Base-by-base conservation (phyloP, 1,284 basidiomycete species). In the Irpex sp. region DNA sequence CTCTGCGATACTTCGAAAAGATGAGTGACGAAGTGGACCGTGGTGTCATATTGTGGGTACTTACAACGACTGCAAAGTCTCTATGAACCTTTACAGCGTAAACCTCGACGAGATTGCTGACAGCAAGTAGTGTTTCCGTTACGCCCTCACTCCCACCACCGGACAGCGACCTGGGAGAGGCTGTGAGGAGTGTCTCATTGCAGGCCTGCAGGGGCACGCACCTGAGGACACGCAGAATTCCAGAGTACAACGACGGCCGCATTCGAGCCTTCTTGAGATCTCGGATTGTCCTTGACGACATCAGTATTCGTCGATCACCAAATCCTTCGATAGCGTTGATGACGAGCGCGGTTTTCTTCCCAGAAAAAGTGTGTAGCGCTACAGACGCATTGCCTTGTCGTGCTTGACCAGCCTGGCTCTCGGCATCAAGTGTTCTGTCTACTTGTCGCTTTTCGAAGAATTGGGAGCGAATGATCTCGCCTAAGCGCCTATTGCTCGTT, bases 341-440 rank as follows among this genome's bases (percentile, higher is more conserved):
- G 7, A 59, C 34, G 3, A 63, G 36, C 4, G 62, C 49, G 2
- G 58, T 38, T 52, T 60, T 63, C 58, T 60, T 63, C 7, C 36
- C 7, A 6, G 62, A 60, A 4, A 63, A 58, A 21, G 34, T 17
- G 11, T 48, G n/a, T 6, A 48, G n/a, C 40, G 15, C 37, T 6
- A 13, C 57, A 26, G 36, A 37, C 26, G 7, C 44, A 51, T 31
- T 8, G 7, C 56, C 57, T 6, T 58, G 17, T 9, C 17, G 38
- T 26, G 5, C n/a, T 38, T 21, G 52, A 11, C 40, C 52, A 54
- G 52, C 52, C 3, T 11, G 19, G 9, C 19, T 15, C 26, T 54
- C 52, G 17, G 19, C 13, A 4, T 54, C 19, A 19, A 54, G 17
- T 15, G 7, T 17, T 40, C 57, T 17, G 26, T 26, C 26, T 26